phyloP scores from a whole-genome alignment of 768 basidiomycete genomes.

The Hericium rajendrae region DNA sequence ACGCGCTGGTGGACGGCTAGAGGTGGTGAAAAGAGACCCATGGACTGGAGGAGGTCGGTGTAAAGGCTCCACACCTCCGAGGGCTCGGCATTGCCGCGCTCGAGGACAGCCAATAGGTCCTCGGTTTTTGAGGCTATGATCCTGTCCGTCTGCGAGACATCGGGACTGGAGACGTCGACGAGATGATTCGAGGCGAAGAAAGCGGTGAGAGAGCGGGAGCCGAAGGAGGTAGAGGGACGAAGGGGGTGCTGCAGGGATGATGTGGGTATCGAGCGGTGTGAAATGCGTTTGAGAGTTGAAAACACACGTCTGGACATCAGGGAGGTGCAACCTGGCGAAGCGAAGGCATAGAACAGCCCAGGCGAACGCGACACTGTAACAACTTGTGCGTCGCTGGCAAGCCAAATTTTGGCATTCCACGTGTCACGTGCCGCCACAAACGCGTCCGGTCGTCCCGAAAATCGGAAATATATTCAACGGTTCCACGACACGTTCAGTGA shows the following conservation, averaged over 20 bases:
- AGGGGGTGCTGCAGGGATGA: neutral
- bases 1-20: conserved; percentile 60
- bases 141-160: conserved; percentile 8
- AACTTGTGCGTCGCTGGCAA: no score
- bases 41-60: conserved; percentile 39
- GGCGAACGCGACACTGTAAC: no score
- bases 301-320: conserved; percentile 11
- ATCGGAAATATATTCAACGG: no score
- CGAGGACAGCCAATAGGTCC: conserved; percentile 10
- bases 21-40: conserved; percentile 43
- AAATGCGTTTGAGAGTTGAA: conserved; percentile 6
- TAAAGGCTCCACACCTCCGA: conserved; percentile 60
- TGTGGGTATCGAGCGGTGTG: neutral
- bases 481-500: no score
- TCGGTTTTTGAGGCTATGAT: conserved; percentile 10
- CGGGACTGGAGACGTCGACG: neutral
- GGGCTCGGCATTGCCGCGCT: conserved; percentile 18
- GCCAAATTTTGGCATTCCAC: no score
- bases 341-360: no score
- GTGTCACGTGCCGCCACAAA: no score
- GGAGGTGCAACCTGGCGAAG: neutral
- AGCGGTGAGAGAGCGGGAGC: conserved; percentile 3
- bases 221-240: neutral
- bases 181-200: neutral
- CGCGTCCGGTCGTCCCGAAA: no score